These are phyloP conservation scores for Tylopilus sp. DNA, from an alignment of 768 basidiomycete species.

Conservation along the genomic window DNA sequence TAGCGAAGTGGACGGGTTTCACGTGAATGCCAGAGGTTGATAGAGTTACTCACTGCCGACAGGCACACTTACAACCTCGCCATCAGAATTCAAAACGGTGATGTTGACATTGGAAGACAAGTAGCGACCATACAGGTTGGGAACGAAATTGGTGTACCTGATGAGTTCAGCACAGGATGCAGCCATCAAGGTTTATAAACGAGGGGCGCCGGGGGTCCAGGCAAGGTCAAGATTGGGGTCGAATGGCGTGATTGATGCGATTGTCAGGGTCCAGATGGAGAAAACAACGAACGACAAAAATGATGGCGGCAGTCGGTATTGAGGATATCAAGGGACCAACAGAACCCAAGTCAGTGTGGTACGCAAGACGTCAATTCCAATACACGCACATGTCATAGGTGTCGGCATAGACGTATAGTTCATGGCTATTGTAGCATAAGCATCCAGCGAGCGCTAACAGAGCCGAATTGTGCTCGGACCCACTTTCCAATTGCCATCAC, in stretches of 20 bases:
- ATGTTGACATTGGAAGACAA: slow-evolving; percentile 86
- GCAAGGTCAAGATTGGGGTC: neutral
- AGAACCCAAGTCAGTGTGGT: slow-evolving; percentile 2
- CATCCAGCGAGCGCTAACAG: neutral
- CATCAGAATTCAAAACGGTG: too few species aligned
- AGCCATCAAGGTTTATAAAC: neutral
- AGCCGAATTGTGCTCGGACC: slow-evolving; percentile 20
- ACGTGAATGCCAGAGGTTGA: too few species aligned
- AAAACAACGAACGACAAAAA: neutral
- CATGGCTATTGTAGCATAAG: slow-evolving; percentile 57
- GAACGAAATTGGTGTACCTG: slow-evolving; percentile 65
- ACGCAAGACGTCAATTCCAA: neutral
- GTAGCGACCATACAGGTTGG: slow-evolving; percentile 66
- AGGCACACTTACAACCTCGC: slow-evolving; percentile 37
- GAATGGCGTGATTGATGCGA: slow-evolving; percentile 2
- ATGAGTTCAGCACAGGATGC: neutral
- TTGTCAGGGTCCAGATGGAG: slow-evolving; percentile 5
- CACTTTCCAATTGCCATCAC: slow-evolving; percentile 82
- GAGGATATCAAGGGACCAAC: neutral
- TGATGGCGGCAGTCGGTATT: neutral
- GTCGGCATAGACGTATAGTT: slow-evolving; percentile 57
- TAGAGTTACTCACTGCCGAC: slow-evolving; percentile 42
- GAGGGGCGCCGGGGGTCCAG: neutral
- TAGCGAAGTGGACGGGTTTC: neutral
- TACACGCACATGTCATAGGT: slow-evolving; percentile 58